Evolutionary conservation across 2,329 filamentous ascomycete species (phyloP).

Genomic region (Tolypocladium pustulatum): DNA sequence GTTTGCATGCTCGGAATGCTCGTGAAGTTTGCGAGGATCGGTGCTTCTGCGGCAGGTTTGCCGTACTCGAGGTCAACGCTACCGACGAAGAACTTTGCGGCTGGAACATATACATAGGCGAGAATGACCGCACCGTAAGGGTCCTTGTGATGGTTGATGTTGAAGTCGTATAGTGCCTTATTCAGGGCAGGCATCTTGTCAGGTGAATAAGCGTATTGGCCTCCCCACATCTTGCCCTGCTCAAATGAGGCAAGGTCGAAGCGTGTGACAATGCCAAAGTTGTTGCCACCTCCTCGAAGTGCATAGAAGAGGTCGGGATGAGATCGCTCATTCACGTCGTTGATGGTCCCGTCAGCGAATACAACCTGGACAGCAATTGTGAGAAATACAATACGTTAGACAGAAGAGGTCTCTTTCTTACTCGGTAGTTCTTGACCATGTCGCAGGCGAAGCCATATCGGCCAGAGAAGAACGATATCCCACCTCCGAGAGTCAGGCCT

Average conservation of each 20-base stretch:
- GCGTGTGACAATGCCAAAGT: slow-evolving; percentile 24
- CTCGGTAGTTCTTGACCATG: not conserved
- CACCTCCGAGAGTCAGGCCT: not conserved
- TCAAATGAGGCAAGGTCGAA: slow-evolving; percentile 13
- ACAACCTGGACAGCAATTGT: not conserved
- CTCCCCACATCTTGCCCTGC: slow-evolving; percentile 11
- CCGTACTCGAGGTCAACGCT: not conserved
- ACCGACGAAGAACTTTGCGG: not conserved
- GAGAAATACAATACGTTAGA: not conserved
- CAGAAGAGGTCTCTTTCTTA: not conserved
- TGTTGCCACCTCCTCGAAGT: slow-evolving; percentile 33
- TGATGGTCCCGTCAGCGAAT: not conserved
- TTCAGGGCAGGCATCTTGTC: not conserved
- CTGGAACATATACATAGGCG: not conserved
- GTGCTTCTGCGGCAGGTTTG: not conserved
- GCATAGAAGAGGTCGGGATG: slow-evolving; percentile 7
- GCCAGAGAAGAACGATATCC: not conserved
- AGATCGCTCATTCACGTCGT: not conserved
- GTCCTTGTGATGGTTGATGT: not conserved
- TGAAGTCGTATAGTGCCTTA: not conserved
- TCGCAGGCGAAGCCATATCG: not conserved
- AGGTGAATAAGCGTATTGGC: not conserved
- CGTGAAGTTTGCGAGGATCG: not conserved
- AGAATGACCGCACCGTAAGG: not conserved
- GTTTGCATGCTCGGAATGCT: not conserved